Evolutionary conservation across 805 yeast species (phyloP).

Genomic region (Cyberlindnera euphorbiae): DNA sequence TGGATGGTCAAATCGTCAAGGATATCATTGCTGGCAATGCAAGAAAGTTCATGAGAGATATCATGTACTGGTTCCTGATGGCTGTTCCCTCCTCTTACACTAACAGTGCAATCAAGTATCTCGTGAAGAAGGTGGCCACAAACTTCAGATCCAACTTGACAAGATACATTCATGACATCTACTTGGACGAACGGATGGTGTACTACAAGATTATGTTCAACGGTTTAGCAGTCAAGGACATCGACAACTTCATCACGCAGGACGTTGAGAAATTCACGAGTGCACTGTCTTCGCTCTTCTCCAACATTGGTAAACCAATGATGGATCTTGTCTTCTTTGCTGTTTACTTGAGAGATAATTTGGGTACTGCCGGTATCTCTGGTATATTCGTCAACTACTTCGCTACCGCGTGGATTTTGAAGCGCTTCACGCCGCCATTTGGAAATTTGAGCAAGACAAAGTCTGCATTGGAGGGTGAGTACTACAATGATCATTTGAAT

Average conservation of each 20-base stretch:
- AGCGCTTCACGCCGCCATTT: conserved; percentile 76
- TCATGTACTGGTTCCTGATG: conserved; percentile 80
- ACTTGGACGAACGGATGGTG: conserved; percentile 73
- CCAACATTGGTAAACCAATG: conserved; percentile 87
- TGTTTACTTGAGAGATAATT: conserved; percentile 73
- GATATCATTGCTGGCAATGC: conserved; percentile 82
- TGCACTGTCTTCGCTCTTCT: conserved; percentile 76
- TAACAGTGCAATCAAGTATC: conserved; percentile 79
- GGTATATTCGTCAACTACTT: conserved; percentile 82
- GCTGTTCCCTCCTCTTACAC: conserved; percentile 94
- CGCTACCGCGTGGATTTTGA: conserved; percentile 70
- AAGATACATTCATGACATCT: conserved; percentile 86
- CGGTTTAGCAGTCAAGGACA: conserved; percentile 49
- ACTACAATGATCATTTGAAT: conserved; percentile 80
- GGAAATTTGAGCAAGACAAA: conserved; percentile 69
- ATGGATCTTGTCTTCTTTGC: conserved; percentile 83
- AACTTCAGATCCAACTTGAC: conserved; percentile 81
- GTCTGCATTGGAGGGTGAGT: conserved; percentile 82
- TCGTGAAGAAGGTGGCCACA: conserved; percentile 70
- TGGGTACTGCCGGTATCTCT: conserved; percentile 80
- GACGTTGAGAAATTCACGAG: conserved; percentile 79
- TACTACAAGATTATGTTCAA: conserved; percentile 72
- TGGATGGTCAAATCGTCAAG: conserved; percentile 89
- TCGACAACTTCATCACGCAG: conserved; percentile 77
- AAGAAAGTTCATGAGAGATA: conserved; percentile 65